Evolutionary conservation across 148 eudicot genomes (phyloP).

Genomic region (Fagopyrum esculentum): DNA sequence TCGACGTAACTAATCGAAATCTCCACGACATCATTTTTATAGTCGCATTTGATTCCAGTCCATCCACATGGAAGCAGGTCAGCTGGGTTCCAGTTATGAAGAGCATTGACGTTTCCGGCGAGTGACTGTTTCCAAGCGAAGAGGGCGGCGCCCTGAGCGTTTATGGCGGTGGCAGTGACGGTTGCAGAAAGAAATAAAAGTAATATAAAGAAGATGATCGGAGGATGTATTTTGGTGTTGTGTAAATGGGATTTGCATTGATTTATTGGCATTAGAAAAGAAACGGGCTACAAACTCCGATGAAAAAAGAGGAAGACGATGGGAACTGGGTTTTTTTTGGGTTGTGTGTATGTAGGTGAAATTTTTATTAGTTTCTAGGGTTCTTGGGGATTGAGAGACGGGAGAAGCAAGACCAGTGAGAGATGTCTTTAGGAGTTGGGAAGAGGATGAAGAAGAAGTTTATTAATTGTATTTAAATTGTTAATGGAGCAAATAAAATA

Average conservation of each 20-base stretch:
- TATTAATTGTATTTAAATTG: conserved; percentile 10
- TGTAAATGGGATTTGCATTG: conserved; percentile 37
- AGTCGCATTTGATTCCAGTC: conserved; percentile 65
- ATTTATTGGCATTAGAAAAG: conserved; percentile 61
- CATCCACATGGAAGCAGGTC: conserved; percentile 58
- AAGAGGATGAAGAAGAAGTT: neutral
- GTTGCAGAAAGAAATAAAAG: conserved; percentile 8
- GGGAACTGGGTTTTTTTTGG: neutral
- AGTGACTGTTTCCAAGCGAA: conserved; percentile 52
- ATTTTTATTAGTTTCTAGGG: conserved; percentile 11
- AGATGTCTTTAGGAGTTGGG: conserved; percentile 34
- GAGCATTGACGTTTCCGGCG: conserved; percentile 40
- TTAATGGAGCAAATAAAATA: conserved; percentile 18
- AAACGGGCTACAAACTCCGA: conserved; percentile 46
- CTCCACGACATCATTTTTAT: conserved; percentile 43
- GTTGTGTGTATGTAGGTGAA: conserved; percentile 15
- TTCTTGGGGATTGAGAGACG: conserved; percentile 14
- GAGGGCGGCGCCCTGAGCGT: conserved; percentile 67
- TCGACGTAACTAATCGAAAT: conserved; percentile 55
- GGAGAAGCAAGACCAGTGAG: conserved; percentile 30
- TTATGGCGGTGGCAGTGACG: conserved; percentile 26
- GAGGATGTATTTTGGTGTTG: conserved; percentile 13
- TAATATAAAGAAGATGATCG: conserved; percentile 15
- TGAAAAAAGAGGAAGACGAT: conserved; percentile 33
- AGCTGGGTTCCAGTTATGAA: conserved; percentile 45